Evolutionary conservation across 352 stramenopile species (phyloP).

Genomic region (Phytophthora megakarya): DNA sequence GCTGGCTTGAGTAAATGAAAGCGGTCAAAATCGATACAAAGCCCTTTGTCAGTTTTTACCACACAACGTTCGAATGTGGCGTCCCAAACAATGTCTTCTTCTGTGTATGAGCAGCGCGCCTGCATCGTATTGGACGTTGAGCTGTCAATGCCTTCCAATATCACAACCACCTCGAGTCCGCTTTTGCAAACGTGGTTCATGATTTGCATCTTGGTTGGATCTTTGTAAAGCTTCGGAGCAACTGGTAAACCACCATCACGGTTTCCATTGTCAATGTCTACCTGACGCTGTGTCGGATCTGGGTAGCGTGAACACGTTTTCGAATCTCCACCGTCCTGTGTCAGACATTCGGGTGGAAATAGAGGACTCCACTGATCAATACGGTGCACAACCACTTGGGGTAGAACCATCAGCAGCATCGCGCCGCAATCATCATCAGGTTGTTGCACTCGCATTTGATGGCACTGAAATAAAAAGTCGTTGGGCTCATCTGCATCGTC

Average conservation of each 20-base stretch:
- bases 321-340: constrained; percentile 46
- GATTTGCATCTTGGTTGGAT: constrained; percentile 76
- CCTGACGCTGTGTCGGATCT: constrained; percentile 68
- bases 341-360: constrained; percentile 80
- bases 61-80: constrained; percentile 82
- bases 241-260: constrained; percentile 54
- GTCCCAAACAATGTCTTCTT: constrained; percentile 84
- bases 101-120: constrained; percentile 79
- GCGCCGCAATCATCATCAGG: constrained; percentile 81
- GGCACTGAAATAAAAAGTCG: constrained; percentile 75
- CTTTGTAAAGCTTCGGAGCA: constrained; percentile 44
- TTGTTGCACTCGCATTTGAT: constrained; percentile 90
- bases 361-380: constrained; percentile 88
- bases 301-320: constrained; percentile 66
- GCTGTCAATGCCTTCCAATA: constrained; percentile 85
- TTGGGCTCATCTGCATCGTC: constrained; percentile 43
- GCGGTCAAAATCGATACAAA: constrained; percentile 83
- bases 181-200: constrained; percentile 66
- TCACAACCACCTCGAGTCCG: constrained; percentile 79
- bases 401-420: constrained; percentile 85
- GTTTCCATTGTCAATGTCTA: constrained; percentile 88
- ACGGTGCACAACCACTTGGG: constrained; percentile 81
- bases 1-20: constrained; percentile 79
- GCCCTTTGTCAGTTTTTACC: constrained; percentile 48
- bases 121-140: constrained; percentile 91